Evolutionary conservation across 345 rosid genomes (phyloP), one percentile per base, ranked within the genome.

Genomic region (Toxicodendron radicans): DNA sequence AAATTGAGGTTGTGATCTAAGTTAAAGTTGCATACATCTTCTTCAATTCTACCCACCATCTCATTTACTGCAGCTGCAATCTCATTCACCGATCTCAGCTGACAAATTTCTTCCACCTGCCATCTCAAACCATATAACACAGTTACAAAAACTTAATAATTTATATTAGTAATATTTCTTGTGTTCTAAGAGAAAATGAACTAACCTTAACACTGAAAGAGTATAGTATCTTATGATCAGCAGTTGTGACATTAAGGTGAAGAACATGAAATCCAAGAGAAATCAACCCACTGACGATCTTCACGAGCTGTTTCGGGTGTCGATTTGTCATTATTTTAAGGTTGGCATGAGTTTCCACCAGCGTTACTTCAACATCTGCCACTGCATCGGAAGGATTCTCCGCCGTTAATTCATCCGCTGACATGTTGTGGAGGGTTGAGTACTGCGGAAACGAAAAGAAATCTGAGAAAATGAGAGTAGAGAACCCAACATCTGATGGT

Each of bases 281-380:
- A 71, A 77, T 61, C 61, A 92, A 61, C 45, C 82, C 92, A 13
- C 57, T 66, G 60, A 90, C 80, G 80, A 90, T 80, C 73, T 85
- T 88, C 78, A 82, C 51, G 52, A 87, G 82, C 74, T 85, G 86
- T 77, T 73, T 88, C 49, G 91, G 93, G 6, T 71, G 80, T 68
- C 70, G 79, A 74, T 71, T 85, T 33, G 84, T 72, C 46, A 79
- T 76, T 72, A 92, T 85, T 81, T 86, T 90, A 63, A 92, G 73
- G 82, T 83, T 90, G 49, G 87, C 90, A 65, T 88, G 87, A 58
- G 71, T 77, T 43, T 87, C 93, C 57, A 82, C 79, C 88, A 87
- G 80, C 20, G 86, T 88, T 35, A 90, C 95, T 75, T 88, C 91
- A 68, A 92, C 87, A 30, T 88, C 88, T 6, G 88, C 92, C 46